phyloP scores from a whole-genome alignment of 2,329 filamentous ascomycete genomes.

The Drechslerella dactyloides region DNA sequence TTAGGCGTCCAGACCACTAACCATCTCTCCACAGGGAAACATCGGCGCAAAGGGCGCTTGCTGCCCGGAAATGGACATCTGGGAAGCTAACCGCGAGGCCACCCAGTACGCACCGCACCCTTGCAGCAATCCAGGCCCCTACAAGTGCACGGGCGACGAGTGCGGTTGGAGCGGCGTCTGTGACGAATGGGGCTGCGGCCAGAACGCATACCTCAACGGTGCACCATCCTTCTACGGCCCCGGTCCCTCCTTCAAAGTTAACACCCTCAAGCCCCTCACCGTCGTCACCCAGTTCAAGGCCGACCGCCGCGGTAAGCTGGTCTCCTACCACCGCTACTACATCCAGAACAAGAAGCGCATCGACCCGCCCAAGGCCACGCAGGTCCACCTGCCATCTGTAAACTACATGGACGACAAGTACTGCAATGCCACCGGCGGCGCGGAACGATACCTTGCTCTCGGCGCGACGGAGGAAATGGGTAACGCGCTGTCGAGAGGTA shows the following conservation, averaged over 20 bases:
- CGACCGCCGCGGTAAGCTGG: slow-evolving; percentile 58
- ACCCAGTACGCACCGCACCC: slow-evolving; percentile 62
- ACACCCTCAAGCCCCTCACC: slow-evolving; percentile 60
- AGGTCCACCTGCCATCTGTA: slow-evolving; percentile 60
- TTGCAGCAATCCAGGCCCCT: slow-evolving; percentile 61
- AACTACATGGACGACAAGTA: slow-evolving; percentile 58
- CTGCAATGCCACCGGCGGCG: slow-evolving; percentile 57
- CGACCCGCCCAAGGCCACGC: slow-evolving; percentile 57
- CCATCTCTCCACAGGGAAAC: no score
- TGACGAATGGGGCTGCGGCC: slow-evolving; percentile 61
- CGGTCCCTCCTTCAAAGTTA: slow-evolving; percentile 59
- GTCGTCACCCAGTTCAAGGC: slow-evolving; percentile 64
- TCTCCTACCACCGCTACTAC: slow-evolving; percentile 62
- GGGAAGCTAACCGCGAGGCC: slow-evolving; percentile 63
- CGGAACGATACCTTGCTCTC: slow-evolving; percentile 57
- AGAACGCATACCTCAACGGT: slow-evolving; percentile 59
- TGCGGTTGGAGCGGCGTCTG: slow-evolving; percentile 59
- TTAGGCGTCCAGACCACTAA: no score
- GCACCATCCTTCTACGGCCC: slow-evolving; percentile 54
- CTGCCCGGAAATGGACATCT: slow-evolving; percentile 59
- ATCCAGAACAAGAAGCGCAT: slow-evolving; percentile 63
- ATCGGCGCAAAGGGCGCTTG: slow-evolving; percentile 57
- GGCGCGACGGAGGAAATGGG: slow-evolving; percentile 62
- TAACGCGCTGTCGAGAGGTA: slow-evolving; percentile 61
- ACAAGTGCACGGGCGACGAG: slow-evolving; percentile 60